These are phyloP conservation scores for Fragaria vesca DNA, from an alignment of 306 rosid species.

Conservation along the genomic window DNA sequence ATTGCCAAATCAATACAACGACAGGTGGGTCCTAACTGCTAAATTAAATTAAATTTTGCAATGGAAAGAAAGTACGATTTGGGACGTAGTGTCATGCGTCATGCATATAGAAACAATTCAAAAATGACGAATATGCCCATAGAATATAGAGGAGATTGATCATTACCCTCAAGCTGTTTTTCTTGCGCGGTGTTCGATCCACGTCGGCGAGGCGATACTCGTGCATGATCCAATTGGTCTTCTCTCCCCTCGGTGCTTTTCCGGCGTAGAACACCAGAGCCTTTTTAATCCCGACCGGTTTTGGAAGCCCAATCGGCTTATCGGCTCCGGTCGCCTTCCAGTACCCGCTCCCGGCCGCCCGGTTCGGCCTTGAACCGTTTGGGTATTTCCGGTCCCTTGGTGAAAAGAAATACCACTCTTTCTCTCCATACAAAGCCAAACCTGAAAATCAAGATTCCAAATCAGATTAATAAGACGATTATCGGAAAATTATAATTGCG, in stretches of 20 bases:
- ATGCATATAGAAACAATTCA: not conserved
- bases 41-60: not conserved
- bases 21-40: constrained; percentile 11
- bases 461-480: not conserved
- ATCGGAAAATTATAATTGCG: too few species aligned
- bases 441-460: constrained; percentile 31
- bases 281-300: constrained; percentile 88
- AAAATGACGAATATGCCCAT: constrained; percentile 14
- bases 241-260: constrained; percentile 89
- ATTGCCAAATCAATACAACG: not conserved
- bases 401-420: constrained; percentile 94
- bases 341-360: constrained; percentile 93
- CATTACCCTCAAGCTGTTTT: constrained; percentile 81
- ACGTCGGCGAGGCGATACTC: constrained; percentile 95
- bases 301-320: constrained; percentile 84
- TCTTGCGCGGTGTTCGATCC: constrained; percentile 82
- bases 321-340: constrained; percentile 99
- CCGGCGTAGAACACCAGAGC: constrained; percentile 92
- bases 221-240: constrained; percentile 98
- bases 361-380: constrained; percentile 92
- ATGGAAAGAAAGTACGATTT: constrained; percentile 8
- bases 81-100: not conserved
- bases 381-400: constrained; percentile 91
- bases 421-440: constrained; percentile 72
- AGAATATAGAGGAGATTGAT: not conserved